phyloP scores from a whole-genome alignment of 208 protist species.

The Trypanosoma conorhini region DNA sequence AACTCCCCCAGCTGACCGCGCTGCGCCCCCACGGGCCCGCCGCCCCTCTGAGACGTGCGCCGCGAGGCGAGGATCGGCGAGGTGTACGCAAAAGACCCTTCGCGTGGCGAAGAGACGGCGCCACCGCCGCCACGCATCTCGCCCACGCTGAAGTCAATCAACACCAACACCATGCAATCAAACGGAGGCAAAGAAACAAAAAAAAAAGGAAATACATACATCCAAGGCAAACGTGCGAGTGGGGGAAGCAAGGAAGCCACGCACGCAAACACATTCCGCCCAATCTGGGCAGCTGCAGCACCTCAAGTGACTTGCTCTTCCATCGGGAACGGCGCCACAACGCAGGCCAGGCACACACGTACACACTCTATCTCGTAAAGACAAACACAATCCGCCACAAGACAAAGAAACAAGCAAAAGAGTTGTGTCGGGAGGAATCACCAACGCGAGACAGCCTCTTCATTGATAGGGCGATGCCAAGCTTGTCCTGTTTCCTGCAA shows the following conservation, averaged over 20 bases:
- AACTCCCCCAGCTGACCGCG: not conserved
- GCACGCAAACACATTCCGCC: not conserved
- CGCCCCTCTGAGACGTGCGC: not conserved
- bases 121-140: slow-evolving; percentile 3
- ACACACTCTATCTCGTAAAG: no score
- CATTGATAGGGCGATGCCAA: slow-evolving; percentile 87
- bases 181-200: not conserved
- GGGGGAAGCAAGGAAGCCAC: not conserved
- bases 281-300: no score
- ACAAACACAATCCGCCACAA: not conserved
- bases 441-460: slow-evolving; percentile 59
- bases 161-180: not conserved
- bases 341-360: no score
- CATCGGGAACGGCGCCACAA: no score
- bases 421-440: slow-evolving; percentile 24
- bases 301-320: no score
- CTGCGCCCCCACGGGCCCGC: not conserved
- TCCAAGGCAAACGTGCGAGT: not conserved
- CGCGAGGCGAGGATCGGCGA: slow-evolving; percentile 7
- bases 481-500: slow-evolving; percentile 85
- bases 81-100: slow-evolving; percentile 11
- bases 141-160: not conserved
- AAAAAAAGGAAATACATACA: slow-evolving; percentile 2
- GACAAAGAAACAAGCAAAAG: slow-evolving; percentile 8
- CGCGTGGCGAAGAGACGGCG: not conserved